Conservation (phyloP, 2,329 filamentous ascomycete species). For the Lojkania enalia region DNA sequence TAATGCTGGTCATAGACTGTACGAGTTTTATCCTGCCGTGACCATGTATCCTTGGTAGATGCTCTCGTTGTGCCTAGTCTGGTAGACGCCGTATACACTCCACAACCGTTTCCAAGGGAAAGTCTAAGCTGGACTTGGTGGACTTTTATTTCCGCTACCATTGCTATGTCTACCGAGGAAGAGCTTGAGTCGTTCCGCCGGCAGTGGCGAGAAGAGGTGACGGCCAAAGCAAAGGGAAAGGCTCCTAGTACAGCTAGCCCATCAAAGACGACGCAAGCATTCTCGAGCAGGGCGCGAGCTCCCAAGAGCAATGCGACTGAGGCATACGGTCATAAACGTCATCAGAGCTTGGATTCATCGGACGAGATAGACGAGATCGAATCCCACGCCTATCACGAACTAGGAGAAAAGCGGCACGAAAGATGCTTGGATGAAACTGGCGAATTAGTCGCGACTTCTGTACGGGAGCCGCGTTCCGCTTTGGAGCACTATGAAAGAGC, state of each 20-base stretch:
- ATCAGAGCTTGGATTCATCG: slow-evolving; percentile 36
- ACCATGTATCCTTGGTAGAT: slow-evolving; percentile 15
- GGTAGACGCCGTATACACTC: too few species aligned
- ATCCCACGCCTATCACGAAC: slow-evolving; percentile 49
- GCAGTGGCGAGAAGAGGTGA: slow-evolving; percentile 83
- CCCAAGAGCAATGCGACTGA: slow-evolving; percentile 31
- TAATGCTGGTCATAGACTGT: too few species aligned
- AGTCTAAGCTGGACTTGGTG: too few species aligned
- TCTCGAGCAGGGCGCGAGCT: slow-evolving; percentile 26
- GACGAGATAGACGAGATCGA: slow-evolving; percentile 51
- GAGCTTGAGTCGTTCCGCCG: slow-evolving; percentile 86
- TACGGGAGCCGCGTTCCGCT: slow-evolving; percentile 68
- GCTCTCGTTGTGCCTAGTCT: too few species aligned
- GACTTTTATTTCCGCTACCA: slow-evolving; percentile 29
- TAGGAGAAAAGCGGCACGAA: slow-evolving; percentile 51
- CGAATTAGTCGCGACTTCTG: slow-evolving; percentile 34
- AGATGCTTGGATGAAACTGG: slow-evolving; percentile 50
- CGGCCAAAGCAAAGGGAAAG: slow-evolving; percentile 51
- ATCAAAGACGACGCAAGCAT: slow-evolving; percentile 22
- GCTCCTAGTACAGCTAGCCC: slow-evolving; percentile 15
- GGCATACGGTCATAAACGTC: slow-evolving; percentile 29
- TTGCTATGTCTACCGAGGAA: slow-evolving; percentile 49
- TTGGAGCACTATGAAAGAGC: slow-evolving; percentile 92
- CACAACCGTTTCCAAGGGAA: too few species aligned
- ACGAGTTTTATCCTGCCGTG: slow-evolving; percentile 10